A percentile compares a stretch with the other conserved stretches of the same genome.
Evolutionary conservation across 371 early-diverging fungal genomes (phyloP).

Genomic region (Zancudomyces culisetae): DNA sequence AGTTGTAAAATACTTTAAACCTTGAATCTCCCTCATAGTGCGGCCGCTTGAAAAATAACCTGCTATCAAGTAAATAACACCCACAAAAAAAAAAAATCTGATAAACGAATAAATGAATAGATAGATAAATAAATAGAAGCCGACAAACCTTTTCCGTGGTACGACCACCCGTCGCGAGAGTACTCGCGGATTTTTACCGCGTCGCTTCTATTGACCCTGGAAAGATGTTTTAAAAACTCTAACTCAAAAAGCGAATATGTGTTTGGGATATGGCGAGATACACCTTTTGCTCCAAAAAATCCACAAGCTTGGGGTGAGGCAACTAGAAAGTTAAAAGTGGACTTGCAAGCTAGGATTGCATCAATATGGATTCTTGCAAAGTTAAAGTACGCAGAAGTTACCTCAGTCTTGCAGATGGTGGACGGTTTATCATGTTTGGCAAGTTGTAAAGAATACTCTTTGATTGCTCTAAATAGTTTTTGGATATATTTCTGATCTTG

Average conservation of each 20-base stretch:
- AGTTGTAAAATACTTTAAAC: too few relatives aligned
- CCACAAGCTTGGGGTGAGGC: conserved; percentile 92
- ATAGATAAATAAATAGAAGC: conserved; percentile 1
- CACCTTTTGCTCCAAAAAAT: conserved; percentile 69
- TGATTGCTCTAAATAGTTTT: conserved; percentile 30
- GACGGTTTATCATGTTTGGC: too few relatives aligned
- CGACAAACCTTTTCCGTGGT: conserved; percentile 17
- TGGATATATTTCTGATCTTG: conserved; percentile 55
- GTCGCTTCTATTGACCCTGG: neutral
- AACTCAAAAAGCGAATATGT: conserved; percentile 64
- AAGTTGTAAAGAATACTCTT: conserved; percentile 2
- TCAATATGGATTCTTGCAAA: conserved; percentile 46
- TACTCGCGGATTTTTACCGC: conserved; percentile 13
- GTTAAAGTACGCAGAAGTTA: conserved; percentile 91
- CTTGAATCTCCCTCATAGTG: too few relatives aligned
- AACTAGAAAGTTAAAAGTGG: conserved; percentile 44
- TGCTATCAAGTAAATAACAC: too few relatives aligned
- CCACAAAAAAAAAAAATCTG: too few relatives aligned
- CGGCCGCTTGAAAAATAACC: too few relatives aligned
- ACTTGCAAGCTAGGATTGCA: conserved; percentile 33
- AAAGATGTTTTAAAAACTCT: conserved; percentile 9
- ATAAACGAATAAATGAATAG: too few relatives aligned
- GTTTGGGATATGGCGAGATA: conserved; percentile 67
- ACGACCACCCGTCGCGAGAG: conserved; percentile 13
- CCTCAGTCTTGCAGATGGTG: conserved; percentile 21